Conservation (phyloP, 139 green algal genomes). For the Tetraselmis striata region DNA sequence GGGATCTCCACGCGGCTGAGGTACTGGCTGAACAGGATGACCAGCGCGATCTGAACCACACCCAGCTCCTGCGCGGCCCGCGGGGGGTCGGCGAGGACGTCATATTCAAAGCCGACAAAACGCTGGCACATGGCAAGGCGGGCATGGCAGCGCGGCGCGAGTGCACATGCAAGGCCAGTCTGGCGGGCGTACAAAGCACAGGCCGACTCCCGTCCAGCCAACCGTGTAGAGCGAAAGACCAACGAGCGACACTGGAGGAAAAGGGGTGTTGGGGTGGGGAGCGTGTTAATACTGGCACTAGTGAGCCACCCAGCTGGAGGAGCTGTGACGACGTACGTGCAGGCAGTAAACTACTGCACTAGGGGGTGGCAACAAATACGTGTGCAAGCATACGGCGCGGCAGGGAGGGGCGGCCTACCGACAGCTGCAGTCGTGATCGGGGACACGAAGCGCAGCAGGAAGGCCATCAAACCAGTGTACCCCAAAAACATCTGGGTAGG, state of each 20-base stretch:
- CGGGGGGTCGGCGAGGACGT: no score
- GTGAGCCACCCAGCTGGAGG: no score
- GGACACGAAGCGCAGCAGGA: slow-evolving; percentile 31
- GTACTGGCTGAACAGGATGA: slow-evolving; percentile 57
- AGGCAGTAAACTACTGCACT: no score
- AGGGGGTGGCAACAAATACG: no score
- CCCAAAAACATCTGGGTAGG: neutral
- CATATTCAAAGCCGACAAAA: no score
- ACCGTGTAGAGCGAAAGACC: slow-evolving; percentile 35
- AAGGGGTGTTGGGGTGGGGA: neutral
- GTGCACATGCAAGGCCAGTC: neutral
- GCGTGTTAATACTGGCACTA: no score
- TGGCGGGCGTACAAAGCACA: neutral
- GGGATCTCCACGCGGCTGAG: slow-evolving; percentile 25
- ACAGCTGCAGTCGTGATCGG: slow-evolving; percentile 21
- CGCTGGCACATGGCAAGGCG: no score
- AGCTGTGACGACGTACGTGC: no score
- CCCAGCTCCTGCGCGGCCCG: neutral
- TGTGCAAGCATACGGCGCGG: no score
- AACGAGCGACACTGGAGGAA: slow-evolving; percentile 1
- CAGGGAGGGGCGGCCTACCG: no score
- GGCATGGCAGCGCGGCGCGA: no score
- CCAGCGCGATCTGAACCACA: slow-evolving; percentile 26
- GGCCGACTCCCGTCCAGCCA: slow-evolving; percentile 24
- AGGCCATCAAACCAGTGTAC: slow-evolving; percentile 20